Evolutionary conservation across 495 filamentous ascomycete species (phyloP).

Genomic region (Trichoderma virens): DNA sequence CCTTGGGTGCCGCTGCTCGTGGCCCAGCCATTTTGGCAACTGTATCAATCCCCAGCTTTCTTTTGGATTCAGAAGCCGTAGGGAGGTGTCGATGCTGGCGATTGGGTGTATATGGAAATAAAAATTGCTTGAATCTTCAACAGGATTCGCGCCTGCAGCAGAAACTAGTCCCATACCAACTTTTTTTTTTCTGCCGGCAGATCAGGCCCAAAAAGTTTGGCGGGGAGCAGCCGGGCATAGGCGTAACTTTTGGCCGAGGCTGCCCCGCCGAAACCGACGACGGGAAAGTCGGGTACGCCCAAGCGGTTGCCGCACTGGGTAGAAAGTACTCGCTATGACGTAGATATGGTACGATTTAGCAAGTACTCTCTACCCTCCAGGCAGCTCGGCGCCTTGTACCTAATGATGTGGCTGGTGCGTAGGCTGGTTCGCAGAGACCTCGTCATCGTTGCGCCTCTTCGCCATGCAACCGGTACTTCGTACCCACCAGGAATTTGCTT

Average conservation of each 20-base stretch:
- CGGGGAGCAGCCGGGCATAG: background rate
- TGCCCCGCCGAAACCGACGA: background rate
- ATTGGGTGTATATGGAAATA: background rate
- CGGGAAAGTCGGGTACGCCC: too few species aligned
- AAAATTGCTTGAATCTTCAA: conserved; percentile 9
- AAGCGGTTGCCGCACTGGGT: background rate
- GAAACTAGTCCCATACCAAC: background rate
- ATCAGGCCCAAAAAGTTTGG: conserved; percentile 9
- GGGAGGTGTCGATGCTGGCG: background rate
- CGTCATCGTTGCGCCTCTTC: conserved; percentile 7
- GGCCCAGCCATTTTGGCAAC: conserved; percentile 20
- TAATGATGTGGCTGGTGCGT: background rate
- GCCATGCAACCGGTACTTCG: background rate
- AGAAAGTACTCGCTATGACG: background rate
- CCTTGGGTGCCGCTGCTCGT: conserved; percentile 3
- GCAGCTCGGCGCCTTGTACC: background rate
- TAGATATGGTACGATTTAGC: too few species aligned
- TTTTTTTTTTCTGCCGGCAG: conserved; percentile 24
- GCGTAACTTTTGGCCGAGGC: conserved; percentile 7
- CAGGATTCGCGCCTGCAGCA: conserved; percentile 3
- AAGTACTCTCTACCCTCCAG: background rate
- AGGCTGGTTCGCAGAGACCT: background rate
- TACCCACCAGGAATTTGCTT: conserved; percentile 2
- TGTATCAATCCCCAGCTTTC: background rate
- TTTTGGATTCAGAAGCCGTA: background rate